A percentile compares a stretch with the other conserved stretches of the same genome.
Conservation (phyloP, 495 filamentous ascomycete genomes). For the Zalerion maritima region DNA sequence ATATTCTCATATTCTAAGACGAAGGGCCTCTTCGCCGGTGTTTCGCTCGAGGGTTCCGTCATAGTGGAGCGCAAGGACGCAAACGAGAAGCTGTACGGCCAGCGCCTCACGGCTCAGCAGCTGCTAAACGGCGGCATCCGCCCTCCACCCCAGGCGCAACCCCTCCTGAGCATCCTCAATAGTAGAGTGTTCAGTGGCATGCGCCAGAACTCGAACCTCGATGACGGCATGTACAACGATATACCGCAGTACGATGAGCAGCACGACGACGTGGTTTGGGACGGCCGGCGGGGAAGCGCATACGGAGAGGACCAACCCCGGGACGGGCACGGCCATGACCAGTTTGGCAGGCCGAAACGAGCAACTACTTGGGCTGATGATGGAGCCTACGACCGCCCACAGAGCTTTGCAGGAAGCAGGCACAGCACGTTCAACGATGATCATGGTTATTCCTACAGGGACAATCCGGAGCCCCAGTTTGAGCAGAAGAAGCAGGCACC, state of each 20-base stretch:
- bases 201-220: slow-evolving; percentile 23
- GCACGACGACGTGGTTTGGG: slow-evolving; percentile 90
- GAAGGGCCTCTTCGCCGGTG: slow-evolving; percentile 91
- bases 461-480: slow-evolving; percentile 20
- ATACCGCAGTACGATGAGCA: slow-evolving; percentile 79
- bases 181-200: slow-evolving; percentile 68
- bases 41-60: slow-evolving; percentile 80
- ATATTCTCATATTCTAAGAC: slow-evolving; percentile 96
- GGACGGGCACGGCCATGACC: slow-evolving; percentile 37
- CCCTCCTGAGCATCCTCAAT: slow-evolving; percentile 70
- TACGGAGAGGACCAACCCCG: slow-evolving; percentile 59
- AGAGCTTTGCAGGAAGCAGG: no score
- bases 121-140: slow-evolving; percentile 65
- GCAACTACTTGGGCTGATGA: slow-evolving; percentile 83
- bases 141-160: slow-evolving; percentile 67
- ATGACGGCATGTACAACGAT: slow-evolving; percentile 82
- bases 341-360: slow-evolving; percentile 52
- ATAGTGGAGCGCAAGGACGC: slow-evolving; percentile 90
- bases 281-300: slow-evolving; percentile 57
- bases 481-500: slow-evolving; percentile 31
- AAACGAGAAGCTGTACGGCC: slow-evolving; percentile 89
- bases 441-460: slow-evolving; percentile 44
- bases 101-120: slow-evolving; percentile 62
- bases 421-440: slow-evolving; percentile 33
- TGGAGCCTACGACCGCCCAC: slow-evolving; percentile 68